Conservation (phyloP, 2,329 filamentous ascomycete genomes). For the Pyrenochaeta sp. region DNA sequence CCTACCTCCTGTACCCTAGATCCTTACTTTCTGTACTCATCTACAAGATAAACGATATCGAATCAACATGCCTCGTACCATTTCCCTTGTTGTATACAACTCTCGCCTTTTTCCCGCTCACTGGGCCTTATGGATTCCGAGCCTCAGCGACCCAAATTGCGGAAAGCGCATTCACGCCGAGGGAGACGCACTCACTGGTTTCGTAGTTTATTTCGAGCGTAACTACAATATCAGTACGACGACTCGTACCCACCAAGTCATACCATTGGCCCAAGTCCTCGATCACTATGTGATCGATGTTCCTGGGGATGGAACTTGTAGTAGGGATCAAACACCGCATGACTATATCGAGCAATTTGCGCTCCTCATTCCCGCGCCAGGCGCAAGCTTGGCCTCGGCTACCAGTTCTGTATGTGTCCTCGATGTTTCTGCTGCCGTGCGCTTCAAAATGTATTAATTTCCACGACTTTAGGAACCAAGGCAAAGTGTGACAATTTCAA, state of each 20-base stretch:
- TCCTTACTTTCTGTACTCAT: too few relatives aligned
- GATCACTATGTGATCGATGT: conserved; percentile 20
- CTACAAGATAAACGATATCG: too few relatives aligned
- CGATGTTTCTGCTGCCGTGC: background rate
- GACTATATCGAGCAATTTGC: conserved; percentile 28
- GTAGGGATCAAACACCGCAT: conserved; percentile 9
- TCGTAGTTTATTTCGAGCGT: conserved; percentile 23
- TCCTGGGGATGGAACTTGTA: conserved; percentile 5
- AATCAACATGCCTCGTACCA: conserved; percentile 22
- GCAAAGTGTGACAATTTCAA: too few relatives aligned
- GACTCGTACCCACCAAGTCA: conserved; percentile 10
- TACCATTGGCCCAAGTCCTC: conserved; percentile 10
- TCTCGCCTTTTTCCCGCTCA: conserved; percentile 35
- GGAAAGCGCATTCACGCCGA: conserved; percentile 31
- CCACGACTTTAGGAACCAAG: too few relatives aligned
- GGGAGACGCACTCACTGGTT: conserved; percentile 26
- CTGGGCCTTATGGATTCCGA: conserved; percentile 33
- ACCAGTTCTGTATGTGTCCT: background rate
- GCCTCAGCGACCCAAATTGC: conserved; percentile 3
- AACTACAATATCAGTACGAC: conserved; percentile 21
- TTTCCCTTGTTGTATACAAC: conserved; percentile 27
- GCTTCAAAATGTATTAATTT: too few relatives aligned
- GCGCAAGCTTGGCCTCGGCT: conserved; percentile 21
- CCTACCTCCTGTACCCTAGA: too few relatives aligned
- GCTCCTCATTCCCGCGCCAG: conserved; percentile 23